These are phyloP conservation scores for Marasmius oreades DNA, from an alignment of 1,284 basidiomycete genomes.

Conservation along the genomic window DNA sequence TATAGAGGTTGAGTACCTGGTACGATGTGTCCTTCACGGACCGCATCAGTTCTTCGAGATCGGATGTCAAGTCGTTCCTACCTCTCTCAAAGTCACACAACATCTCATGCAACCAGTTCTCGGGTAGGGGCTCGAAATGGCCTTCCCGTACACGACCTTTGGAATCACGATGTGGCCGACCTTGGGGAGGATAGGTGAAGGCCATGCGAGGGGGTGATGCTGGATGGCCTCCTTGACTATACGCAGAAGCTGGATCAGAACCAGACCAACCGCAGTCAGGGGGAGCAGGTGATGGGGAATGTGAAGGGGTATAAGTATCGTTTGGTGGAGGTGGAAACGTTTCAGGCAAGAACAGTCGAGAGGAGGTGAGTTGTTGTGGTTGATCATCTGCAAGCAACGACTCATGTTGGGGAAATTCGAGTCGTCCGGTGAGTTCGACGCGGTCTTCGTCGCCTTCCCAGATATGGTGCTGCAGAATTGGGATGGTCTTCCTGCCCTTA, in stretches of 20 bases:
- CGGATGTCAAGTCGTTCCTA: not conserved
- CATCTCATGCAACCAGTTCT: slow-evolving; percentile 5
- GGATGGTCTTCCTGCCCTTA: slow-evolving; percentile 4
- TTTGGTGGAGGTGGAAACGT: not conserved
- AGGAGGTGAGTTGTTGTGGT: not conserved
- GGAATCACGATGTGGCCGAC: not conserved
- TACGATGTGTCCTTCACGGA: not conserved
- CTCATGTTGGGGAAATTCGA: not conserved
- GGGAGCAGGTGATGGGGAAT: not conserved
- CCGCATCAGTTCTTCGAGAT: not conserved
- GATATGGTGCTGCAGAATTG: slow-evolving; percentile 7
- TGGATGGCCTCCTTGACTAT: not conserved
- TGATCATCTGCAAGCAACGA: not conserved
- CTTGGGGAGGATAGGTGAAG: slow-evolving; percentile 1
- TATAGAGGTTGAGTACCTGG: slow-evolving; percentile 1
- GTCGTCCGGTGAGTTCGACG: not conserved
- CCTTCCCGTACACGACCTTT: not conserved
- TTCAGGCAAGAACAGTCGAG: not conserved
- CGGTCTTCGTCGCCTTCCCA: slow-evolving; percentile 5
- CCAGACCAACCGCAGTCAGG: not conserved
- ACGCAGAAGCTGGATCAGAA: not conserved
- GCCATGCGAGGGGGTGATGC: not conserved
- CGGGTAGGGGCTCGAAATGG: not conserved
- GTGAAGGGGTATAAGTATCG: slow-evolving; percentile 1
- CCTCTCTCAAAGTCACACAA: slow-evolving; percentile 1